These are phyloP conservation scores for Sordariomycetes sp. DNA, from an alignment of 2,329 filamentous ascomycete genomes.

Conservation along the genomic window DNA sequence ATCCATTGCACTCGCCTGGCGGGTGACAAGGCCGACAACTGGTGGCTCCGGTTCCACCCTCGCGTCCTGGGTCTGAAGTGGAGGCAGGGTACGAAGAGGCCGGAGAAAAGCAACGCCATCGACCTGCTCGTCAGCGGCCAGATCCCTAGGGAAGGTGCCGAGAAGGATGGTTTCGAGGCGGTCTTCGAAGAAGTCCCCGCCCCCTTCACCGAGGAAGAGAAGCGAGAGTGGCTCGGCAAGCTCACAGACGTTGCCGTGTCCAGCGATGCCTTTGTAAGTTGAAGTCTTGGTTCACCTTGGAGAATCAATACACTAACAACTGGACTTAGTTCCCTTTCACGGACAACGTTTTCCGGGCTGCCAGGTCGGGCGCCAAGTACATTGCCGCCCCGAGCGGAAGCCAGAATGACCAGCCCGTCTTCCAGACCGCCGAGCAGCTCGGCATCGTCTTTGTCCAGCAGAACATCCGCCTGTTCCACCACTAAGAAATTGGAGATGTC, in stretches of 20 bases:
- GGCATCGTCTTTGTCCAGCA: conserved; percentile 95
- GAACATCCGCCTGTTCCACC: conserved; percentile 87
- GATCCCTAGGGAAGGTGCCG: conserved; percentile 71
- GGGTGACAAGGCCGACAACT: conserved; percentile 97
- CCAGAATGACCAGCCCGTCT: conserved; percentile 72
- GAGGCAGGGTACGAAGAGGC: conserved; percentile 94
- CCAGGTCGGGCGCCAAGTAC: conserved; percentile 85
- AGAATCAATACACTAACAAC: conserved; percentile 13
- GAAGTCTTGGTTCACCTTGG: background rate
- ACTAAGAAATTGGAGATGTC: conserved; percentile 36
- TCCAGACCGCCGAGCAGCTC: conserved; percentile 83
- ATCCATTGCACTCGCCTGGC: conserved; percentile 98
- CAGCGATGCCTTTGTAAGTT: conserved; percentile 84
- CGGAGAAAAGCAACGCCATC: conserved; percentile 97
- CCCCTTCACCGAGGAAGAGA: conserved; percentile 75
- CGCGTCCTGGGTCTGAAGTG: conserved; percentile 81
- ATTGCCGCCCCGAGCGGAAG: conserved; percentile 87
- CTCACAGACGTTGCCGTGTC: conserved; percentile 75
- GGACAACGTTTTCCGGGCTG: conserved; percentile 92
- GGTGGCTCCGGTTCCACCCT: conserved; percentile 98
- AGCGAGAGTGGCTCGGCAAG: conserved; percentile 75
- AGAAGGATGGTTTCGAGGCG: conserved; percentile 77
- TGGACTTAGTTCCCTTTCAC: conserved; percentile 78
- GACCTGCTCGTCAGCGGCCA: conserved; percentile 88
- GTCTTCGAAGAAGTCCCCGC: conserved; percentile 83